phyloP scores from a whole-genome alignment of 768 basidiomycete genomes.

The Rickenella mellea region DNA sequence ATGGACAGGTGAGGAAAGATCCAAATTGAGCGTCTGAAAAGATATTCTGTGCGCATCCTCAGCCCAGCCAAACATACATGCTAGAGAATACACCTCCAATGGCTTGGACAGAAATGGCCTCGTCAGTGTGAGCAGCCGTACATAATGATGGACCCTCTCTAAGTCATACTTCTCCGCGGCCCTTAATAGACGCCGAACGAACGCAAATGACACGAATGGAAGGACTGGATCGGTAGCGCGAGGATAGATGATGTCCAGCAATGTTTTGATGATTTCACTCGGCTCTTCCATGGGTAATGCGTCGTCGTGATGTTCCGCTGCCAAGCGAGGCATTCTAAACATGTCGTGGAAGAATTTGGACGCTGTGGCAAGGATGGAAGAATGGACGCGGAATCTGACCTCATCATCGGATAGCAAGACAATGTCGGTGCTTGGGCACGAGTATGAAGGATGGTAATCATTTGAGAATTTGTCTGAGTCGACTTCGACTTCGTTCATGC shows the following conservation, averaged over 20 bases:
- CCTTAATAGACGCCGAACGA: not conserved
- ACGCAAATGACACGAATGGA: not conserved
- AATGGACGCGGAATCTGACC: slow-evolving; percentile 8
- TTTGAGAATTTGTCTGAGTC: no score
- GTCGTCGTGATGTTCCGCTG: not conserved
- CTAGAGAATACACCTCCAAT: not conserved
- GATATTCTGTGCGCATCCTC: not conserved
- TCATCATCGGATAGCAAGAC: slow-evolving; percentile 4
- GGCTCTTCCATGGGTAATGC: not conserved
- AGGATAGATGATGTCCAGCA: not conserved
- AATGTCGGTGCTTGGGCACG: no score
- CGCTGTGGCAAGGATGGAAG: slow-evolving; percentile 6
- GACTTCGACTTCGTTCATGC: no score
- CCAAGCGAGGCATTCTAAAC: slow-evolving; percentile 4
- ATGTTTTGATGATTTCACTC: not conserved
- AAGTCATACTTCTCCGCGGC: not conserved
- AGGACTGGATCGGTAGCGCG: not conserved
- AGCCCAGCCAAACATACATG: not conserved
- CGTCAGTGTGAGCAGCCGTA: no score
- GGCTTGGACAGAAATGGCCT: no score
- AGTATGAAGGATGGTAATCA: no score
- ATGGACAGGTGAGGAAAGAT: no score
- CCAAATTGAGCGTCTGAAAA: not conserved
- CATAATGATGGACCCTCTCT: no score
- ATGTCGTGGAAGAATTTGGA: slow-evolving; percentile 11